Base-by-base conservation (phyloP, 2,329 filamentous ascomycete genomes). In the Huntiella savannae region DNA sequence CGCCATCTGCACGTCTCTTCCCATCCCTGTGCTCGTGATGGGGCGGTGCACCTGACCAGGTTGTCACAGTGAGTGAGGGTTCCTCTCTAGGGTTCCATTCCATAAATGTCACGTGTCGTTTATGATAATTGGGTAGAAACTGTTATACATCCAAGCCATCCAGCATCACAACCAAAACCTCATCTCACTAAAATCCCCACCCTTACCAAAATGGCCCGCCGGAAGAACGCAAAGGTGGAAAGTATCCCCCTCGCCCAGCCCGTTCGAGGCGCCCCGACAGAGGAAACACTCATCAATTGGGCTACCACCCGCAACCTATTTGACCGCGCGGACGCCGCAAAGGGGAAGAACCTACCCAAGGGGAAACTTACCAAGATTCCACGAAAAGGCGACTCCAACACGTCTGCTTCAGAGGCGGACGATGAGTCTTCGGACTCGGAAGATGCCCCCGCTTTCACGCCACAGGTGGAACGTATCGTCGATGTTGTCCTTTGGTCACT, bases 271-370 rank as follows among this genome's bases (percentile, higher is more conserved):
- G 71, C 60, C 1, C 77, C 61, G 1, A 63, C 63, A 4, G 68
- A 75, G 38, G 70, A 79, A 59, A 88, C 82, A 0, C 67, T 91
- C n/a, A 67, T 86, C 49, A 68, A 87, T 48, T 58, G 87, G 28
- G 82, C 82, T 49, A 68, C 79, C 45, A 71, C 83, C 52, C 70
- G 72, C 52, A 58, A 74, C 57, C 62, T 80, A 53, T 65, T 77
- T 58, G 62, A 64, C 46, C 60, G 68, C 59, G 64, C 68, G n/a
- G 62, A 65, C 55, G 52, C 33, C 56, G 61, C 48, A 39, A 54
- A 57, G 47, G 56, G 60, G 50, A 58, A 41, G 50, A 58, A 41
- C 22, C 8, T 28, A n/a, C 17, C 33, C 33, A 40, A 53, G 43
- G 53, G 53, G 15, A 33, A 40, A 7, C 46, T 48, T 5, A 45